phyloP scores from a whole-genome alignment of 2,329 filamentous ascomycete species.

The Fusarium tanahbumbuense region DNA sequence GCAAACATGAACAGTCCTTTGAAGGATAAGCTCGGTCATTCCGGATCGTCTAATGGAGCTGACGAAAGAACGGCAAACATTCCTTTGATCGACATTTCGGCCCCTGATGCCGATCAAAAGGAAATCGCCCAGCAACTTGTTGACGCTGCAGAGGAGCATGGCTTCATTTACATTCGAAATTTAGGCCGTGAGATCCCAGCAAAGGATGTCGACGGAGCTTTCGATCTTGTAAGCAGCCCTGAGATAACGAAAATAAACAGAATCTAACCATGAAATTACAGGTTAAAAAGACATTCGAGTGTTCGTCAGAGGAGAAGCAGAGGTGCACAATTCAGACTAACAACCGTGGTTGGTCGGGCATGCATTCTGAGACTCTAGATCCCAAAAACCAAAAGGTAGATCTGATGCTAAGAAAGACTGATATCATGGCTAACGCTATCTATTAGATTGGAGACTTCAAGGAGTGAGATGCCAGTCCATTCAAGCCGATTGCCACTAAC shows the following conservation, averaged over 20 bases:
- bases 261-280: slow-evolving; percentile 13
- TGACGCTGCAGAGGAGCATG: slow-evolving; percentile 82
- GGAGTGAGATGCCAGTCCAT: slow-evolving; percentile 67
- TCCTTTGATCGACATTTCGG: slow-evolving; percentile 82
- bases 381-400: slow-evolving; percentile 81
- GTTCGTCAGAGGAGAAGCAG: slow-evolving; percentile 77
- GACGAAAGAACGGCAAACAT: slow-evolving; percentile 62
- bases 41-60: background rate
- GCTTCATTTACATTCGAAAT: slow-evolving; percentile 91
- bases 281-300: slow-evolving; percentile 78
- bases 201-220: slow-evolving; percentile 75
- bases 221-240: slow-evolving; percentile 71
- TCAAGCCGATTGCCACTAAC: background rate
- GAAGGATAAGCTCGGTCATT: slow-evolving; percentile 7
- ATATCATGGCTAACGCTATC: background rate
- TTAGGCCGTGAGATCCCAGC: slow-evolving; percentile 75
- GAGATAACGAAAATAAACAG: background rate
- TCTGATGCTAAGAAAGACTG: background rate
- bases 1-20: slow-evolving; percentile 12
- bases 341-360: slow-evolving; percentile 89
- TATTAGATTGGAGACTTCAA: slow-evolving; percentile 83
- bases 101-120: slow-evolving; percentile 58
- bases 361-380: slow-evolving; percentile 90
- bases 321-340: slow-evolving; percentile 79
- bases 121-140: slow-evolving; percentile 76